These are phyloP conservation scores for Scleroderma citrinum DNA, from an alignment of 768 basidiomycete species.

Conservation along the genomic window DNA sequence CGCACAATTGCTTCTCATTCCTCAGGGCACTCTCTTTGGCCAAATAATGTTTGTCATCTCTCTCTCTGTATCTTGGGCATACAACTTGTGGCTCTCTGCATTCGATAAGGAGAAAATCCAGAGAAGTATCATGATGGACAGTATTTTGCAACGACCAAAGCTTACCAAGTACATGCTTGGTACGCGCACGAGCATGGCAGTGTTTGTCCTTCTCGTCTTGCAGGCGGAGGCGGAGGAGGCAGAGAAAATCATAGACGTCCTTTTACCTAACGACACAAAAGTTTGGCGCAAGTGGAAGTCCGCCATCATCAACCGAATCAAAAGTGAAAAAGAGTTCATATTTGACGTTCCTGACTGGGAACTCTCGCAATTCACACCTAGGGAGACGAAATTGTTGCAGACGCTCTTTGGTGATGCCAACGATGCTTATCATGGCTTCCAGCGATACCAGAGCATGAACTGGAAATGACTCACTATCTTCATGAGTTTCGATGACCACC, in stretches of 20 bases:
- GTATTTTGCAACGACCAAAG: background rate
- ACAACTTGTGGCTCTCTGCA: constrained; percentile 24
- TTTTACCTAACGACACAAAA: constrained; percentile 1
- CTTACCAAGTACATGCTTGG: constrained; percentile 1
- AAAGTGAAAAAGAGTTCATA: background rate
- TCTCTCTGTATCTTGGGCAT: constrained; percentile 25
- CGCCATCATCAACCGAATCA: background rate
- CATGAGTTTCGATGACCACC: background rate
- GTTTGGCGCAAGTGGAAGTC: constrained; percentile 3
- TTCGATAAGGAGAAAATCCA: constrained; percentile 25
- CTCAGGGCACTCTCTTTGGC: constrained; percentile 28
- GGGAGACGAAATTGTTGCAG: constrained; percentile 1
- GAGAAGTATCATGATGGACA: constrained; percentile 5
- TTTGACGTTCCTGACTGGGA: background rate
- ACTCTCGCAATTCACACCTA: background rate
- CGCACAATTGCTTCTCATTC: constrained; percentile 25
- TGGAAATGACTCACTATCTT: background rate
- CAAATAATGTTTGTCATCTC: constrained; percentile 31
- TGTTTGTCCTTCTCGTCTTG: constrained; percentile 1
- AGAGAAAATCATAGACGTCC: background rate
- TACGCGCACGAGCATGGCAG: constrained; percentile 1
- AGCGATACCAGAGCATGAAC: background rate
- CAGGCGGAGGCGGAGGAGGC: background rate
- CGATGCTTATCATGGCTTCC: background rate
- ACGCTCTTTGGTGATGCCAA: constrained; percentile 1